Conservation (phyloP, 1,284 basidiomycete genomes). For the Cryptococcus sp. region DNA sequence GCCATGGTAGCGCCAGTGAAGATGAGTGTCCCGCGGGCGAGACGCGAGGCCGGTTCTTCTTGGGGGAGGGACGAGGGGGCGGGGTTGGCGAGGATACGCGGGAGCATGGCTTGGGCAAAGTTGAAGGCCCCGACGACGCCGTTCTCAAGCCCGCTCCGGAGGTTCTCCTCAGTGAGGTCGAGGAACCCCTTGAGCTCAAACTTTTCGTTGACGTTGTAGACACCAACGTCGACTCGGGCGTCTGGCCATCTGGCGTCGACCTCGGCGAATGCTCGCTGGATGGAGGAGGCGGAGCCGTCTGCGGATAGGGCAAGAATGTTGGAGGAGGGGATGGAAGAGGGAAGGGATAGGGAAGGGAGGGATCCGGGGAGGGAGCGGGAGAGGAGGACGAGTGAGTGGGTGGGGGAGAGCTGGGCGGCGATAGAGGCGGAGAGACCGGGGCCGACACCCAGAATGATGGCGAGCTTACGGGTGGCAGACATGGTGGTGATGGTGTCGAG, state of each 20-base stretch:
- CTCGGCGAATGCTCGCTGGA: conserved; percentile 30
- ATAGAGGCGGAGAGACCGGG: conserved; percentile 39
- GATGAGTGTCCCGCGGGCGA: conserved; percentile 35
- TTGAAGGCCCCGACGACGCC: conserved; percentile 30
- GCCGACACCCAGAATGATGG: conserved; percentile 43
- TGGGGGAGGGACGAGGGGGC: background rate
- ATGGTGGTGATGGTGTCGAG: background rate
- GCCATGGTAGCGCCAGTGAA: conserved; percentile 48
- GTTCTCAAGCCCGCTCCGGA: conserved; percentile 28
- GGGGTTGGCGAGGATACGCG: conserved; percentile 25
- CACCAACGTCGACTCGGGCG: conserved; percentile 36
- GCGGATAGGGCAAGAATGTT: conserved; percentile 27
- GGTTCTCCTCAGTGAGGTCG: conserved; percentile 28
- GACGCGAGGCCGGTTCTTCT: conserved; percentile 1
- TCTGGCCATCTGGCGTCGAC: conserved; percentile 37
- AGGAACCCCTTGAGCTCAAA: conserved; percentile 37
- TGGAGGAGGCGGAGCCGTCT: conserved; percentile 27
- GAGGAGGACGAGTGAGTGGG: conserved; percentile 44
- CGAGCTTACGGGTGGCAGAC: conserved; percentile 13
- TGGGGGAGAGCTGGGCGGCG: conserved; percentile 35
- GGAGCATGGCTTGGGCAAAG: conserved; percentile 38
- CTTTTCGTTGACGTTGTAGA: conserved; percentile 37
- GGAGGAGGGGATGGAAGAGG: conserved; percentile 20
- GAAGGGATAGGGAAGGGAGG: conserved; percentile 28
- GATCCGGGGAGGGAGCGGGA: conserved; percentile 43